Base-by-base conservation (phyloP, 2,329 filamentous ascomycete genomes). In the Clonostachys rhizophaga region DNA sequence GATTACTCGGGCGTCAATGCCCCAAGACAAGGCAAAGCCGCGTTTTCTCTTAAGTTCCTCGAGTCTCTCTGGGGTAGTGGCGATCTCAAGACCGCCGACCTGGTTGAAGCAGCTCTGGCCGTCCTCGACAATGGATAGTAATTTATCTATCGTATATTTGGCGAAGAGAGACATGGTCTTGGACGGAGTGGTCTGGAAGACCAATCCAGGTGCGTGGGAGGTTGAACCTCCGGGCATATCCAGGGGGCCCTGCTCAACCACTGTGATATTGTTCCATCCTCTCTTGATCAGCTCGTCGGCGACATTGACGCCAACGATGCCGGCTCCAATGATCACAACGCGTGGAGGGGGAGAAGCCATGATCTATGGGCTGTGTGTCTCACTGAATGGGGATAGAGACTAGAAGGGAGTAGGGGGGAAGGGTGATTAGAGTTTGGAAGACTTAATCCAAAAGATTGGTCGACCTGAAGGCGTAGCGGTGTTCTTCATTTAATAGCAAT, bases 141-240 rank as follows among this genome's bases (percentile, higher is more conserved):
- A 62, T 58, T 85, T 85, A 47, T 83, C 68, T 6, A 84, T 72
- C 0, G 81, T 85, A 58, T 85, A 85, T 42, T 70, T 71, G 3
- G 81, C 82, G 45, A 85, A 73, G 5, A 69, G 59, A 6, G 74
- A 81, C 77, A 85, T 69, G 0, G 75, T 76, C 58, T 75, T 80
- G 43, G 74, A 79, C 2, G 67, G 60, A 44, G 78, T 84, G 8
- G 78, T 84, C 57, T 85, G 81, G 54, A 83, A 85, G 0, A 85
- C 81, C 4, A 85, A 69, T 1, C 81, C 81, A 0, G 81, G 81
- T 5, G 81, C 81, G 52, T 85, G 81, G 7, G 81, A 84, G 7
- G 82, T 84, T 30, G 82, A 85, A 41, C 81, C 81, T 24, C 82
- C 81, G 0, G 81, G 81, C 72, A 84, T 76, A 49, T 70, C 65